Evolutionary conservation across 140 eudicot species (phyloP).

Genomic region (Oenanthe javanica): DNA sequence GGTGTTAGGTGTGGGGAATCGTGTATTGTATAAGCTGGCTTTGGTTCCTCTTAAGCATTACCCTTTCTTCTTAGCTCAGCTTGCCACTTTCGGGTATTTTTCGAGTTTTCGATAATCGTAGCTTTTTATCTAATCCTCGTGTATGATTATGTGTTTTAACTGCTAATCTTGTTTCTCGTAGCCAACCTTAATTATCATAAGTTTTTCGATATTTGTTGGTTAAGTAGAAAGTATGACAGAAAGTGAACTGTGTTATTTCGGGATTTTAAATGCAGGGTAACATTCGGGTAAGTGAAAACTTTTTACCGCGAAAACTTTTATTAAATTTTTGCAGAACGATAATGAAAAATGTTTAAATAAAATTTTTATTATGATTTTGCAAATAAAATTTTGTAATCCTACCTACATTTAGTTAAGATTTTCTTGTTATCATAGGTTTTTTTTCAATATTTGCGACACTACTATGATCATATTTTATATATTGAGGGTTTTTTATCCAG

Average conservation of each 20-base stretch:
- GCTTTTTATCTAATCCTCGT: not conserved
- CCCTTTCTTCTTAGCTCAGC: constrained; percentile 91
- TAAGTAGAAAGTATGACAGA: not conserved
- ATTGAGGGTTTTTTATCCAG: not conserved
- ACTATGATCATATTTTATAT: too few species aligned
- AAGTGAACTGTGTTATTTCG: not conserved
- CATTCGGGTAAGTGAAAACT: too few species aligned
- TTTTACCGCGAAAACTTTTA: not conserved
- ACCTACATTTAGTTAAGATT: not conserved
- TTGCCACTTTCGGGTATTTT: constrained; percentile 87
- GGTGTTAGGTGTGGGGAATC: constrained; percentile 90
- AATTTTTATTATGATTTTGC: too few species aligned
- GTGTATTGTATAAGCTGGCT: constrained; percentile 93
- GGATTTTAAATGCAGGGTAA: not conserved
- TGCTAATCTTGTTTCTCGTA: too few species aligned
- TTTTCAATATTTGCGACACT: too few species aligned
- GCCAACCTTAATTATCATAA: not conserved
- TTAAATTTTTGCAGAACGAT: not conserved
- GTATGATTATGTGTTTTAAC: not conserved
- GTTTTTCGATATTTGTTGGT: not conserved
- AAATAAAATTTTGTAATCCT: not conserved
- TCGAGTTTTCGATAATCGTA: not conserved
- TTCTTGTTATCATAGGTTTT: not conserved
- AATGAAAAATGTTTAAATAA: too few species aligned
- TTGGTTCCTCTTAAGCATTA: constrained; percentile 81